A percentile compares a stretch with the other conserved stretches of the same genome.
These are phyloP conservation scores for Fonsecaea pedrosoi DNA, from an alignment of 2,329 filamentous ascomycete species.

Conservation along the genomic window DNA sequence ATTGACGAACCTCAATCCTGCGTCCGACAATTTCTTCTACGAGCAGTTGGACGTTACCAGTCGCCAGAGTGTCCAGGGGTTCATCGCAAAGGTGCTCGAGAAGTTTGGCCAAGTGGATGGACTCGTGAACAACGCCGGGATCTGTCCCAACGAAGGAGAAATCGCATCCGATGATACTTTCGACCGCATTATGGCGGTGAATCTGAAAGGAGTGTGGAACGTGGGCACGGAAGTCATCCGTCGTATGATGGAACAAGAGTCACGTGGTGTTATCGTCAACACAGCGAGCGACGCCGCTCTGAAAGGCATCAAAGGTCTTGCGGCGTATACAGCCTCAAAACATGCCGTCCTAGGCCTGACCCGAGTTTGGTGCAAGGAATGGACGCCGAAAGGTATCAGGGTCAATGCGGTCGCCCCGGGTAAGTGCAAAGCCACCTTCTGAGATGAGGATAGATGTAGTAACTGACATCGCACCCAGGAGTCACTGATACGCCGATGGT, in stretches of 20 bases:
- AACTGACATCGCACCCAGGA: background rate
- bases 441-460: too few species aligned
- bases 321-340: slow-evolving; percentile 53
- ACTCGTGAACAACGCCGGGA: slow-evolving; percentile 21
- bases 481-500: slow-evolving; percentile 24
- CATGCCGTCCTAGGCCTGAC: slow-evolving; percentile 54
- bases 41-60: too few species aligned
- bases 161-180: slow-evolving; percentile 21
- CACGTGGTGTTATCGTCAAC: slow-evolving; percentile 16
- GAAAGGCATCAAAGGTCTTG: slow-evolving; percentile 45
- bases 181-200: slow-evolving; percentile 17
- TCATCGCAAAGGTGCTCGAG: too few species aligned
- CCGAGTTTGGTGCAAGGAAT: slow-evolving; percentile 47
- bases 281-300: slow-evolving; percentile 22
- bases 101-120: slow-evolving; percentile 35
- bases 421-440: slow-evolving; percentile 7
- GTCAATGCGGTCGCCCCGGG: slow-evolving; percentile 45
- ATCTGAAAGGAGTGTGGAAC: slow-evolving; percentile 22
- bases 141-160: slow-evolving; percentile 23
- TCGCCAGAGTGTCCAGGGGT: too few species aligned
- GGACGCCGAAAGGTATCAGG: slow-evolving; percentile 41
- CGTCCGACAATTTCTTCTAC: too few species aligned
- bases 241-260: slow-evolving; percentile 17
- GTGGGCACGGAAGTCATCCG: slow-evolving; percentile 25
- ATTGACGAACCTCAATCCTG: too few species aligned